Conservation (phyloP, 148 eudicot genomes). For the Rhododendron griersonianum region DNA sequence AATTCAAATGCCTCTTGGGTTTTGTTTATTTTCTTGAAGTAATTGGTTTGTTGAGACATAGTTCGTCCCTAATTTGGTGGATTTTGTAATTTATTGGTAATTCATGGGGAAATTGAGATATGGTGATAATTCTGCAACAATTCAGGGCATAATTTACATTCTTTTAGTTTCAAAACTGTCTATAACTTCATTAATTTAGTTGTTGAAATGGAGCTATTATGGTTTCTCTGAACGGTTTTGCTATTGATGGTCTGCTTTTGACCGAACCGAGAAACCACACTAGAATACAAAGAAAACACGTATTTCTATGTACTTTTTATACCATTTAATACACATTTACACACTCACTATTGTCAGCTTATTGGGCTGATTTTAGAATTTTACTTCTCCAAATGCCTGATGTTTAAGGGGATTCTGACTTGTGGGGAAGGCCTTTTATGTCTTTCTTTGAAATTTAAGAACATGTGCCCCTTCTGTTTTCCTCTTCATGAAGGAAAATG, state of each 20-base stretch:
- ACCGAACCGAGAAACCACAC: no score
- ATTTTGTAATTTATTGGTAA: not conserved
- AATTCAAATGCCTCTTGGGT: not conserved
- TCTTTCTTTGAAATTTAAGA: not conserved
- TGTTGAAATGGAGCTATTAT: not conserved
- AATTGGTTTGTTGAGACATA: not conserved
- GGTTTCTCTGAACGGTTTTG: not conserved
- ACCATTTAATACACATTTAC: no score
- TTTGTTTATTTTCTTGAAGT: not conserved
- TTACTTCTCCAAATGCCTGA: no score
- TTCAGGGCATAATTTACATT: not conserved
- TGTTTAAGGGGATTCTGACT: not conserved
- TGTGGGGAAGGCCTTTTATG: not conserved
- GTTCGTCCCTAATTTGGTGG: not conserved
- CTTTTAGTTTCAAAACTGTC: not conserved
- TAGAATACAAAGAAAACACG: no score
- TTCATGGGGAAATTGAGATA: not conserved
- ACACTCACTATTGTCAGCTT: no score
- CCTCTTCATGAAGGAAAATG: not conserved
- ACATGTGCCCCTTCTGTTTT: not conserved
- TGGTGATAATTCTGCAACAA: not conserved
- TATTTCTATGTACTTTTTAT: no score
- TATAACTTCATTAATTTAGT: not conserved
- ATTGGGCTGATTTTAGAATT: no score
- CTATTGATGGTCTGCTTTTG: no score